Conservation (phyloP, 2,329 filamentous ascomycete species). For the Phaeosphaeria sp. region DNA sequence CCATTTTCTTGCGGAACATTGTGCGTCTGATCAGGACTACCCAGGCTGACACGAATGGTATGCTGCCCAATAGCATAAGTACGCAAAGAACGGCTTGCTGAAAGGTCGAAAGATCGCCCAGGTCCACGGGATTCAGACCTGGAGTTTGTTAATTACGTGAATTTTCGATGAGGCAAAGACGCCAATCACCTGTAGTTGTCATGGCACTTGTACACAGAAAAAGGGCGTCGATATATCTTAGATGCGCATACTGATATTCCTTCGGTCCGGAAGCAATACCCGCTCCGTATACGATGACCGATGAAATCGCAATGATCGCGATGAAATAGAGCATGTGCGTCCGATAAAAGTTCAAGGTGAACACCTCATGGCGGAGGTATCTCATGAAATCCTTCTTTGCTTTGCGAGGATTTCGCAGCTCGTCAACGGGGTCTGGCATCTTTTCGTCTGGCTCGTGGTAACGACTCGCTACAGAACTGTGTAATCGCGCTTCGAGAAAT, state of each 20-base stretch:
- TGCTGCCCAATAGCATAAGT: slow-evolving; percentile 37
- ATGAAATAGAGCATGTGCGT: slow-evolving; percentile 42
- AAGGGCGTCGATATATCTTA: slow-evolving; percentile 36
- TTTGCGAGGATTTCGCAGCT: slow-evolving; percentile 21
- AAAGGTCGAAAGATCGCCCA: slow-evolving; percentile 32
- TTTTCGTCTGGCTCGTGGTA: neutral
- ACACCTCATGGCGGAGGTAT: slow-evolving; percentile 24
- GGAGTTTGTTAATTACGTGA: neutral
- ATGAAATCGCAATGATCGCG: slow-evolving; percentile 31
- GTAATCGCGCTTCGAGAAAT: too few relatives aligned
- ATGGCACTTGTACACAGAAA: slow-evolving; percentile 39
- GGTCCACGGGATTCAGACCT: slow-evolving; percentile 36
- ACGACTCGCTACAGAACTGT: neutral
- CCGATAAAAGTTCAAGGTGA: slow-evolving; percentile 30
- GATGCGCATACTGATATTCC: slow-evolving; percentile 17
- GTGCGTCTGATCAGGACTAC: slow-evolving; percentile 34
- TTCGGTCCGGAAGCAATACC: slow-evolving; percentile 31
- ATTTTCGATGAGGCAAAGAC: too few relatives aligned
- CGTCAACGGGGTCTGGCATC: slow-evolving; percentile 26
- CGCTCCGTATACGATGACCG: slow-evolving; percentile 37
- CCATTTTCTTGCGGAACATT: slow-evolving; percentile 35
- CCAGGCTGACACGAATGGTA: slow-evolving; percentile 38
- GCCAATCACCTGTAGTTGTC: slow-evolving; percentile 39
- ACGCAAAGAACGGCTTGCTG: slow-evolving; percentile 37
- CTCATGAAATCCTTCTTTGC: slow-evolving; percentile 24